A percentile compares a stretch with the other conserved stretches of the same genome.
Evolutionary conservation across 495 filamentous ascomycete species (phyloP).

Genomic region (Neurospora terricola): DNA sequence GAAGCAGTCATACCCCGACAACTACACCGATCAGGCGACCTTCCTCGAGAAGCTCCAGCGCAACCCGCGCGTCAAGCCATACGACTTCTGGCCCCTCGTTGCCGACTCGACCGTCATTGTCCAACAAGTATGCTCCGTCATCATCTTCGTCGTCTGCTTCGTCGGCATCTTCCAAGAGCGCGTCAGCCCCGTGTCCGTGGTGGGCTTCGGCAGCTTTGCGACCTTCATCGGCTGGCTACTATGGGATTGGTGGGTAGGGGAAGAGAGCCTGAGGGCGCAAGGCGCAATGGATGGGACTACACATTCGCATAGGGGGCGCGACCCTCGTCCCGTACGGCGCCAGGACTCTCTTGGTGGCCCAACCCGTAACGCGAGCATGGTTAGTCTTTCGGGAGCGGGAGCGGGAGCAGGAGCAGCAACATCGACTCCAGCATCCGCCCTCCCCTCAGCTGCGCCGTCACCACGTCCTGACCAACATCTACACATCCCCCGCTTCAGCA

Average conservation of each 20-base stretch:
- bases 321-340: constrained; percentile 13
- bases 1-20: constrained; percentile 95
- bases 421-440: constrained; percentile 5
- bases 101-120: constrained; percentile 94
- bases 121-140: constrained; percentile 89
- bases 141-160: constrained; percentile 90
- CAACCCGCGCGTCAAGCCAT: constrained; percentile 87
- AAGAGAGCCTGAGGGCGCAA: constrained; percentile 26
- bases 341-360: constrained; percentile 14
- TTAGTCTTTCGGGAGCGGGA: constrained; percentile 16
- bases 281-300: constrained; percentile 30
- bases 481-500: constrained; percentile 7
- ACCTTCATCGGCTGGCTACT: constrained; percentile 83
- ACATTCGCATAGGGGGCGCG: constrained; percentile 1
- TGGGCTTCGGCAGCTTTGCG: constrained; percentile 69
- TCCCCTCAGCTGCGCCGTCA: constrained; percentile 31
- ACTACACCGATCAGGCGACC: constrained; percentile 92
- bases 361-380: constrained; percentile 13
- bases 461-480: constrained; percentile 10
- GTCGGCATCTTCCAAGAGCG: constrained; percentile 78
- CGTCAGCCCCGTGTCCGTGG: constrained; percentile 76
- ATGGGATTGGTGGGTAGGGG: constrained; percentile 81
- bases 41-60: constrained; percentile 94
- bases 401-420: background rate
- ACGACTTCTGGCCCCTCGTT: constrained; percentile 96